A percentile compares a stretch with the other conserved stretches of the same genome.
Evolutionary conservation across 371 early-diverging fungal genomes (phyloP).

Genomic region (Syncephalastrum monosporum): DNA sequence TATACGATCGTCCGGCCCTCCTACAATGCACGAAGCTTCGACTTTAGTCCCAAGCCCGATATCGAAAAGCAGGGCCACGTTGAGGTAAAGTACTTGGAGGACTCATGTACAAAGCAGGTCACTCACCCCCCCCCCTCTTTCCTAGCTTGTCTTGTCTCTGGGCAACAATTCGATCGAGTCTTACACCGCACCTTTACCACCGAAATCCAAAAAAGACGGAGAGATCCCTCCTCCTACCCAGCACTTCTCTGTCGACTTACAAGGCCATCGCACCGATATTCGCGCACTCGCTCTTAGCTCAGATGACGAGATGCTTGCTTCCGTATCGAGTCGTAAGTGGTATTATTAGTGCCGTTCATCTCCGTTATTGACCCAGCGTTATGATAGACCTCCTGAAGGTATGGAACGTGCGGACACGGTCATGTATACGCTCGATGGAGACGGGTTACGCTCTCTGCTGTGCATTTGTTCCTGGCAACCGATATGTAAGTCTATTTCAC

Average conservation of each 20-base stretch:
- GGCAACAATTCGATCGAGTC: slow-evolving; percentile 76
- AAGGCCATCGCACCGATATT: slow-evolving; percentile 91
- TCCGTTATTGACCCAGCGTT: slow-evolving; percentile 74
- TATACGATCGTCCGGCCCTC: slow-evolving; percentile 64
- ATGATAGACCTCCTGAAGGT: slow-evolving; percentile 70
- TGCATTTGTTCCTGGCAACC: slow-evolving; percentile 90
- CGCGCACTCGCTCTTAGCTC: slow-evolving; percentile 82
- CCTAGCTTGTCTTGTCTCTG: slow-evolving; percentile 53
- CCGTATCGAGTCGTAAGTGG: slow-evolving; percentile 71
- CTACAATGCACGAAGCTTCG: slow-evolving; percentile 76
- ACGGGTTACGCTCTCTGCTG: slow-evolving; percentile 85
- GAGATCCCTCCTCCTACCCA: slow-evolving; percentile 51
- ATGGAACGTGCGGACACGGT: slow-evolving; percentile 82
- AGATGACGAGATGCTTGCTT: slow-evolving; percentile 84
- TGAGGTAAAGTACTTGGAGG: slow-evolving; percentile 22
- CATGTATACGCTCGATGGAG: slow-evolving; percentile 85
- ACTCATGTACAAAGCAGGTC: neutral
- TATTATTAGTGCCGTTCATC: slow-evolving; percentile 59
- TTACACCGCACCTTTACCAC: slow-evolving; percentile 52
- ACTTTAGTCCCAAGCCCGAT: slow-evolving; percentile 63
- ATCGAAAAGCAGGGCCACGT: slow-evolving; percentile 53
- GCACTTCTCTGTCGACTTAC: slow-evolving; percentile 70
- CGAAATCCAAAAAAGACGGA: slow-evolving; percentile 47
- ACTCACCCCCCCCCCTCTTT: neutral
- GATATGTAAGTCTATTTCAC: slow-evolving; percentile 54